Percentiles rank a stretch among this genome's conserved stretches.
These are phyloP conservation scores for Clonostachys byssicola DNA, from an alignment of 2,329 filamentous ascomycete species.

Conservation along the genomic window DNA sequence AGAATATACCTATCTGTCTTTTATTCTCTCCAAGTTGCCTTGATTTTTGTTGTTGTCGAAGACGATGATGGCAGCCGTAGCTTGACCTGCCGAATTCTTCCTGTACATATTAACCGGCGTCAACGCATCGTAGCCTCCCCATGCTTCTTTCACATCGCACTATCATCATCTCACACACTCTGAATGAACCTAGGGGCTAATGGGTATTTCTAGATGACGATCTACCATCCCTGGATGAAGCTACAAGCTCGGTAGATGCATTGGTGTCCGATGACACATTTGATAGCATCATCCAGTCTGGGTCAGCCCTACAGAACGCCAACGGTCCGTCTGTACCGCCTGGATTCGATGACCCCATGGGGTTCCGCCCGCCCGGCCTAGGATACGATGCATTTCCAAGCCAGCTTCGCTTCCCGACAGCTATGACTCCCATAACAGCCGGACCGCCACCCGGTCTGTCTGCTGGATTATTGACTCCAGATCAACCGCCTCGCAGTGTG, in stretches of 20 bases:
- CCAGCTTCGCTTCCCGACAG: constrained; percentile 10
- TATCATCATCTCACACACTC: neutral
- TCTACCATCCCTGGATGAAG: constrained; percentile 56
- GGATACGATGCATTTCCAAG: neutral
- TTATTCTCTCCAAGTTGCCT: constrained; percentile 26
- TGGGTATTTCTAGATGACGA: constrained; percentile 52
- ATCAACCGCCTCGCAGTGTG: constrained; percentile 21
- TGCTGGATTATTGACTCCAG: constrained; percentile 21
- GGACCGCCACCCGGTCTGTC: constrained; percentile 12
- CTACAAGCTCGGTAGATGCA: constrained; percentile 60
- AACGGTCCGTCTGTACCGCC: constrained; percentile 19
- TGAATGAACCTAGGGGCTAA: constrained; percentile 33
- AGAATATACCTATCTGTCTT: constrained; percentile 34
- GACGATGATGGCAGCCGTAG: constrained; percentile 60
- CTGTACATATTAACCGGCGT: constrained; percentile 32
- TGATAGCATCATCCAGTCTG: neutral
- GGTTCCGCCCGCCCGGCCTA: neutral
- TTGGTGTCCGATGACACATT: constrained; percentile 59
- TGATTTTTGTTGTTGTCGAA: constrained; percentile 38
- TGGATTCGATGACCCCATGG: constrained; percentile 13
- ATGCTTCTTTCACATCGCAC: constrained; percentile 9
- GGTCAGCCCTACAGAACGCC: neutral
- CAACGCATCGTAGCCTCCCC: neutral
- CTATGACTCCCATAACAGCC: constrained; percentile 11
- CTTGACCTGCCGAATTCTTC: constrained; percentile 30